Percentiles rank a stretch among this genome's conserved stretches.
These are phyloP conservation scores for Musa troglodytarum DNA, from an alignment of 176 grass and related monocot species.

Conservation along the genomic window DNA sequence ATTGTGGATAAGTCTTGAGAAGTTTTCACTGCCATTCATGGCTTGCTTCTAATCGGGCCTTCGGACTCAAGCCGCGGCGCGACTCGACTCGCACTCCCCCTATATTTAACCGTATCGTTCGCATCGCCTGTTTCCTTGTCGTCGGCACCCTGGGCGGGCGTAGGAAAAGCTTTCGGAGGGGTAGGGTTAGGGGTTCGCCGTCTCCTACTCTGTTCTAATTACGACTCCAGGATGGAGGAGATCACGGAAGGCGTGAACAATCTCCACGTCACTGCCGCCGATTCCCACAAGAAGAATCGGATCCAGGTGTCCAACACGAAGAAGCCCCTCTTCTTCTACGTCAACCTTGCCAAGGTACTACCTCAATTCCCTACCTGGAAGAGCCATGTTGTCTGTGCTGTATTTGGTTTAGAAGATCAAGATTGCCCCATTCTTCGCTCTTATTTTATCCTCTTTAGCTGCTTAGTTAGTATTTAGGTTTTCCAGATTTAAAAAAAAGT, in stretches of 20 bases:
- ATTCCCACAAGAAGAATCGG: constrained; percentile 59
- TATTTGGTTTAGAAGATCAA: background rate
- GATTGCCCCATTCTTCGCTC: background rate
- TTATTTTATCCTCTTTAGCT: background rate
- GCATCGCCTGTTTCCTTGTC: too few species aligned
- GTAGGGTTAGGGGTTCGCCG: background rate
- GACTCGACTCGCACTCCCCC: too few species aligned
- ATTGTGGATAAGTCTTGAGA: too few species aligned
- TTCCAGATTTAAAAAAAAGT: background rate
- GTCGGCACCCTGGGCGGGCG: background rate
- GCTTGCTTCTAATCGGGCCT: too few species aligned
- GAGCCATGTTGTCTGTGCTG: background rate
- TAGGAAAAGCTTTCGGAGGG: background rate
- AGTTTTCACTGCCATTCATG: too few species aligned
- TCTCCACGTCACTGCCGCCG: background rate
- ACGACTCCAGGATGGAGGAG: background rate
- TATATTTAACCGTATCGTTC: too few species aligned
- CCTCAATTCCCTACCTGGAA: background rate
- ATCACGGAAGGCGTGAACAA: background rate
- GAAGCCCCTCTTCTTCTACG: constrained; percentile 91
- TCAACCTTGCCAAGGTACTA: constrained; percentile 87
- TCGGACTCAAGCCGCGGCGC: too few species aligned
- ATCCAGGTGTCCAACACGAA: constrained; percentile 96
- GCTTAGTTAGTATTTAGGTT: background rate
- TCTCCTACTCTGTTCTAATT: background rate